Percentiles rank a stretch among this genome's conserved stretches.
phyloP scores from a whole-genome alignment of 208 protist genomes.

The Acanthamoeba castellanii region DNA sequence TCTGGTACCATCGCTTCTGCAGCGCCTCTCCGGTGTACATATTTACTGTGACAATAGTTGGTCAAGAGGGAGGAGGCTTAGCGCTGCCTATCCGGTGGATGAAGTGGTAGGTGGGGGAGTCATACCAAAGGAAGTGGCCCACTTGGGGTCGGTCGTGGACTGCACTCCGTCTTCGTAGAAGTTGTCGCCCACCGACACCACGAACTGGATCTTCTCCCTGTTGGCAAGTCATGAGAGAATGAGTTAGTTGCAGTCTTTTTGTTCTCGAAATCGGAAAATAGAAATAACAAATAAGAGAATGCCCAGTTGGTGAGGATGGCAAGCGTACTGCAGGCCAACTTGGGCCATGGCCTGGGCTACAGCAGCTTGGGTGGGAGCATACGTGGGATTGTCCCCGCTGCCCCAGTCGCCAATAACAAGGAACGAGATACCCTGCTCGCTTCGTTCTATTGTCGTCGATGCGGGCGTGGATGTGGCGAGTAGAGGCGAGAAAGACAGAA shows the following conservation, averaged over 20 bases:
- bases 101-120: too few relatives aligned
- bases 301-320: background rate
- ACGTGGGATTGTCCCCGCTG: background rate
- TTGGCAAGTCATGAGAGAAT: too few relatives aligned
- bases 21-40: constrained; percentile 75
- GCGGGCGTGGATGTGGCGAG: background rate
- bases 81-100: background rate
- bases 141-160: constrained; percentile 69
- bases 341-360: constrained; percentile 16
- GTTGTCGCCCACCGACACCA: constrained; percentile 87
- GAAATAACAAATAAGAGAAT: background rate
- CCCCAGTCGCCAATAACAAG: constrained; percentile 48
- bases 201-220: constrained; percentile 78
- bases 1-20: constrained; percentile 83
- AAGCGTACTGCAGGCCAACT: background rate
- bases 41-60: constrained; percentile 23
- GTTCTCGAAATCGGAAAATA: background rate
- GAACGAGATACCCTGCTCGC: background rate
- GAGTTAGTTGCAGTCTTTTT: too few relatives aligned
- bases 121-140: constrained; percentile 80
- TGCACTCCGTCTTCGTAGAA: constrained; percentile 84
- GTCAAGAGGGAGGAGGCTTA: too few relatives aligned
- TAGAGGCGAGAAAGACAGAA: background rate
- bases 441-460: background rate
- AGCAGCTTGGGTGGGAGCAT: background rate